Conservation (phyloP, 2,329 filamentous ascomycete genomes). For the Exophiala oligosperma region DNA sequence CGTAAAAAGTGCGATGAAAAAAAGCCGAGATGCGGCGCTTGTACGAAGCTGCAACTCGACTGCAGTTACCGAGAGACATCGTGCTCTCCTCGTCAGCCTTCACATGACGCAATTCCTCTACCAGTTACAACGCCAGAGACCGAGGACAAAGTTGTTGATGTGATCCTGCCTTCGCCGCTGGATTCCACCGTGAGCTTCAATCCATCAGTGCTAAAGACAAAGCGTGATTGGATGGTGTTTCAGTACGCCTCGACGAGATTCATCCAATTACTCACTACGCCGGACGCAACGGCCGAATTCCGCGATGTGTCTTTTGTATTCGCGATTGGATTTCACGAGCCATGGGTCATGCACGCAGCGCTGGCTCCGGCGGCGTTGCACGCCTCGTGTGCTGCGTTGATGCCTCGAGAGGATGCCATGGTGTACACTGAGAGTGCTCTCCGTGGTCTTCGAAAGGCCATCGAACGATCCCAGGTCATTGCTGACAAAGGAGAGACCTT, state of each 20-base stretch:
- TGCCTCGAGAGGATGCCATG: slow-evolving; percentile 22
- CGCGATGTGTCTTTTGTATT: slow-evolving; percentile 16
- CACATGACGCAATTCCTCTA: too few species aligned
- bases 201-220: slow-evolving; percentile 13
- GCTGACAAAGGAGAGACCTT: slow-evolving; percentile 11
- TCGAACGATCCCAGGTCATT: not conserved
- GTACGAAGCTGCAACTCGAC: slow-evolving; percentile 21
- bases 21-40: slow-evolving; percentile 33
- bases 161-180: not conserved
- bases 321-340: slow-evolving; percentile 16
- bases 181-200: slow-evolving; percentile 3
- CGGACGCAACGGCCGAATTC: slow-evolving; percentile 18
- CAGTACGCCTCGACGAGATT: slow-evolving; percentile 19
- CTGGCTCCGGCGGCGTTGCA: slow-evolving; percentile 24
- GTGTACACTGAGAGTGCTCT: slow-evolving; percentile 22
- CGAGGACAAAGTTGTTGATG: too few species aligned
- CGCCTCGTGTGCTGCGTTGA: slow-evolving; percentile 18
- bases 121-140: too few species aligned
- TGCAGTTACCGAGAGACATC: slow-evolving; percentile 29
- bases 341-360: slow-evolving; percentile 23
- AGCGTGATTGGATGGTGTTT: slow-evolving; percentile 23
- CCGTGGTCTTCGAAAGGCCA: slow-evolving; percentile 16
- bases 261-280: slow-evolving; percentile 15
- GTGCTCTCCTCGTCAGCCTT: not conserved
- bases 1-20: slow-evolving; percentile 33